phyloP scores from a whole-genome alignment of 495 filamentous ascomycete species.

The Lophiostoma macrostomum region DNA sequence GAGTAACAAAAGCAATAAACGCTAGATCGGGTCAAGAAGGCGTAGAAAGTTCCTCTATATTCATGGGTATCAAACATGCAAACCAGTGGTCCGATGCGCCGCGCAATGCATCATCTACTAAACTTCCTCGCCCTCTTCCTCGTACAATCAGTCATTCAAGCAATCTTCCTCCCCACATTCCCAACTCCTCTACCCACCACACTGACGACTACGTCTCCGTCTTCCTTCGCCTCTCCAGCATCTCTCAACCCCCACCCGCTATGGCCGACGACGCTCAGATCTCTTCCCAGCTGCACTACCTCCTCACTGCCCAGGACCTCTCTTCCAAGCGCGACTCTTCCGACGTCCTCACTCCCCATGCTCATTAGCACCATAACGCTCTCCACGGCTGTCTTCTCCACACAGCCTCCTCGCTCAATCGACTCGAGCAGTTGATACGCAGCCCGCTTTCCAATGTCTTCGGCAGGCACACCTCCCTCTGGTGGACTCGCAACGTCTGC shows the following conservation, averaged over 20 bases:
- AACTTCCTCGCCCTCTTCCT: neutral
- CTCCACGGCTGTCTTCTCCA: slow-evolving; percentile 62
- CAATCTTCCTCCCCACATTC: slow-evolving; percentile 92
- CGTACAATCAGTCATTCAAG: slow-evolving; percentile 44
- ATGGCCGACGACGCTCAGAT: slow-evolving; percentile 78
- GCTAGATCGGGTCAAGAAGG: no score
- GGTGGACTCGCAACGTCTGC: slow-evolving; percentile 83
- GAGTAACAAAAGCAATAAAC: no score
- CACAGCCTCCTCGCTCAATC: slow-evolving; percentile 77
- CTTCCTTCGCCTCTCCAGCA: slow-evolving; percentile 59
- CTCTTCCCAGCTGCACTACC: slow-evolving; percentile 73
- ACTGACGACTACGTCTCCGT: slow-evolving; percentile 75
- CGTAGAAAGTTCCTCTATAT: no score
- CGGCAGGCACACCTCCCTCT: slow-evolving; percentile 74
- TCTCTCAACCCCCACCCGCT: slow-evolving; percentile 86
- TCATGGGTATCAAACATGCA: no score
- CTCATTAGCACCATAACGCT: slow-evolving; percentile 88
- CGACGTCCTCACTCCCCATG: slow-evolving; percentile 80
- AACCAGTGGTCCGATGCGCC: no score
- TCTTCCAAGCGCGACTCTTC: slow-evolving; percentile 62
- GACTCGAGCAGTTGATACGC: slow-evolving; percentile 86
- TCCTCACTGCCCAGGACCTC: slow-evolving; percentile 78
- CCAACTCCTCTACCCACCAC: slow-evolving; percentile 93
- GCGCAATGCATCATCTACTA: neutral
- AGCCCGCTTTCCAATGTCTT: slow-evolving; percentile 84